Percentiles rank a stretch among this genome's conserved stretches.
Evolutionary conservation across 2,329 filamentous ascomycete species (phyloP).

Genomic region (Orbilia javanica): DNA sequence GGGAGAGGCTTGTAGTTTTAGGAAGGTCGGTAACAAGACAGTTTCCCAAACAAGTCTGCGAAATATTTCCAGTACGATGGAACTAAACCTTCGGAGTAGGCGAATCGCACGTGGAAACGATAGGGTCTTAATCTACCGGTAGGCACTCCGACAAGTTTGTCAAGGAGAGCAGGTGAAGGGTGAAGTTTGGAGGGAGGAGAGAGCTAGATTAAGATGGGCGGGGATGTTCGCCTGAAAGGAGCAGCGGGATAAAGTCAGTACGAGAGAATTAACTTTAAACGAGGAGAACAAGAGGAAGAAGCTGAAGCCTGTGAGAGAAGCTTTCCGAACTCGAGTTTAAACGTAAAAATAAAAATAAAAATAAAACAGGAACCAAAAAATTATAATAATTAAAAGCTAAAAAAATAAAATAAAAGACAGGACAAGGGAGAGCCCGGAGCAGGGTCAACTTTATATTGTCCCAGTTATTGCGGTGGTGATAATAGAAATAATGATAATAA

Average conservation of each 20-base stretch:
- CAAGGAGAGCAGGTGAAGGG: conserved; percentile 52
- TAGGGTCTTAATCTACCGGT: conserved; percentile 46
- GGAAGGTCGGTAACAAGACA: conserved; percentile 47
- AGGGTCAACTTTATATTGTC: conserved; percentile 9
- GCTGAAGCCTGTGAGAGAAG: conserved; percentile 1
- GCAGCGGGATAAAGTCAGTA: conserved; percentile 47
- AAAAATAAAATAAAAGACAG: neutral
- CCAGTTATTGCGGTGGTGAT: neutral
- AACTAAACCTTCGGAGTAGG: conserved; percentile 48
- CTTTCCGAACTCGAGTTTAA: neutral
- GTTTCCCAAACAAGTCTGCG: conserved; percentile 55
- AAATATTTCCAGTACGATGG: conserved; percentile 42
- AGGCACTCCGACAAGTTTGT: conserved; percentile 57
- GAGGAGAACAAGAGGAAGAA: too few relatives aligned
- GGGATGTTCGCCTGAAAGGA: conserved; percentile 8
- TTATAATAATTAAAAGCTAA: neutral
- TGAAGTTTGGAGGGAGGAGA: neutral
- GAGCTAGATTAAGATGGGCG: neutral
- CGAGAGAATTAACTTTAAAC: conserved; percentile 41
- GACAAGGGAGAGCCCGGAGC: neutral
- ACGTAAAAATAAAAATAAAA: conserved; percentile 7
- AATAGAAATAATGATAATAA: neutral
- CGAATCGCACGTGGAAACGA: conserved; percentile 55
- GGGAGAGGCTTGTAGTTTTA: conserved; percentile 23
- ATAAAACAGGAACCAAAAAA: conserved; percentile 7